Conservation (phyloP, 164 flowering plant genomes). For the Paratinospora sagittata region DNA sequence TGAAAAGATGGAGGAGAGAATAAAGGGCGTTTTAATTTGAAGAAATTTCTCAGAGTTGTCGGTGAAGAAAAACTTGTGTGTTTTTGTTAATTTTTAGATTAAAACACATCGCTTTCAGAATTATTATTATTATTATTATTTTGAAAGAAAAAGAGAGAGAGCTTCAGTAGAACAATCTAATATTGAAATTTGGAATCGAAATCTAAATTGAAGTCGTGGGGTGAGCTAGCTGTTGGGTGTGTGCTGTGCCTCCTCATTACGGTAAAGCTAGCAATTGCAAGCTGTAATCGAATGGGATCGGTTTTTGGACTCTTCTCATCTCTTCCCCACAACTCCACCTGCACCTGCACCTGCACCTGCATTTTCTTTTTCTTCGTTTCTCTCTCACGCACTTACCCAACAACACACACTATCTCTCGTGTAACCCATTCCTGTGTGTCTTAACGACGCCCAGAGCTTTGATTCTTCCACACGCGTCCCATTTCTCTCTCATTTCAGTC, state of each 20-base stretch:
- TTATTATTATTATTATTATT: too few species aligned
- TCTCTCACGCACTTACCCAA: neutral
- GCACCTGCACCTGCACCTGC: too few species aligned
- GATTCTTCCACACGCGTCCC: too few species aligned
- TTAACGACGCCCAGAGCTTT: too few species aligned
- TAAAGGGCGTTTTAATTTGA: neutral
- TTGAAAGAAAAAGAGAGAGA: too few species aligned
- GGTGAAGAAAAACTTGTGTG: neutral
- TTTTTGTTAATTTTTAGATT: neutral
- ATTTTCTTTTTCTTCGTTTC: neutral
- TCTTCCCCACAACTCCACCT: neutral
- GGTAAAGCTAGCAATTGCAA: slow-evolving; percentile 16
- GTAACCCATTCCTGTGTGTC: too few species aligned
- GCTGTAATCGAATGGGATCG: slow-evolving; percentile 16
- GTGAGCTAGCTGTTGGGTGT: slow-evolving; percentile 14
- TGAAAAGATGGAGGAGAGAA: neutral
- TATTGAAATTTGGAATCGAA: neutral
- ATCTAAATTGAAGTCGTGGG: slow-evolving; percentile 17
- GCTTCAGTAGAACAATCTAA: too few species aligned
- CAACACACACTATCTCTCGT: too few species aligned
- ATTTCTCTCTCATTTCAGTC: too few species aligned
- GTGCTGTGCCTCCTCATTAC: neutral
- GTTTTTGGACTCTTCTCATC: slow-evolving; percentile 17
- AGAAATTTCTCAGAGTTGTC: neutral
- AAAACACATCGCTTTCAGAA: slow-evolving; percentile 1